Evolutionary conservation across 306 rosid genomes (phyloP), one percentile per base, ranked within the genome.

Genomic region (Castanea mollissima): DNA sequence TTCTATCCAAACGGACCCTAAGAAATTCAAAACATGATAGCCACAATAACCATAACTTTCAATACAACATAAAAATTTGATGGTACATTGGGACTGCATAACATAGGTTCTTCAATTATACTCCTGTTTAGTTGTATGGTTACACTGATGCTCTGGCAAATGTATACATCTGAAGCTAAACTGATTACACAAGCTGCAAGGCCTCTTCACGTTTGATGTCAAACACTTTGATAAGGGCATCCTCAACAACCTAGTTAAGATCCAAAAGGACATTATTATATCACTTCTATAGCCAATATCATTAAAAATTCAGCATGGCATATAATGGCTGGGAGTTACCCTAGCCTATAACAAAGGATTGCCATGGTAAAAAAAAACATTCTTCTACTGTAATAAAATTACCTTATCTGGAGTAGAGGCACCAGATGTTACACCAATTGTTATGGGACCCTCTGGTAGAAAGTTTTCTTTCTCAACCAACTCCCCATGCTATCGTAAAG

Each of bases 341-440:
- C 52, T 29, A n/a, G 51, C 23, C 13, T 21, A 54, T 49, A 5
- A 19, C 21, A 32, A 15, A 23, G 2, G 73, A 23, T 21, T 71
- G 54, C 14, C 12, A 31, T n/a, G 29, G 52, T 14, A 27, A 31
- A 29, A 34, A 34, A 31, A 19, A 75, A 56, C 62, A 64, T 38
- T 20, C 68, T 71, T 75, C 3, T 1, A 19, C 23, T 6, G 20
- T 23, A 78, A 76, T 69, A n/a, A 55, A 79, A 52, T 73, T 88
- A 96, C 99, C 98, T 96, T 96, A 83, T 96, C 99, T 5, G 99
- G 99, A 63, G 99, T 96, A 41, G 99, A 96, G 35, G 99, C 98
- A 59, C 99, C 99, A 31, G 99, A 96, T 58, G 99, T 96, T 23
- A 96, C 91, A 74, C 99, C 99, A 44, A 96, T 85, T 6, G 85